Conservation (phyloP, 345 rosid species). For the Hibiscus mutabilis region DNA sequence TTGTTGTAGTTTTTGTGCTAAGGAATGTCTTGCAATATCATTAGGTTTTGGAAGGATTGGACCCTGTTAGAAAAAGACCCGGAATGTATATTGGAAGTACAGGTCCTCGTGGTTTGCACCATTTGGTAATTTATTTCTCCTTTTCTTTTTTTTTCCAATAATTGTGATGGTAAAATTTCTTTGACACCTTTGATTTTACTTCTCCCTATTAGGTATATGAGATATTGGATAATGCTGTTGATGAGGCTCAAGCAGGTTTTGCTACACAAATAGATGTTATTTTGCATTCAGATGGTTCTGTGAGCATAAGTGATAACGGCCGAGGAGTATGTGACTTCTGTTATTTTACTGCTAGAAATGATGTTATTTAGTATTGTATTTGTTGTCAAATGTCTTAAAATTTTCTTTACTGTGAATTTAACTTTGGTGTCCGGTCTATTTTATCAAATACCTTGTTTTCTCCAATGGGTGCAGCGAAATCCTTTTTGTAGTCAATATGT, state of each 20-base stretch:
- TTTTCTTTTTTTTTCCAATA: not conserved
- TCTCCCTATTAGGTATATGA: constrained; percentile 69
- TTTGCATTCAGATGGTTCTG: constrained; percentile 70
- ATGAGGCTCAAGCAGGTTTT: constrained; percentile 97
- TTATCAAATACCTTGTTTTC: no score
- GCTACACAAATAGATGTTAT: constrained; percentile 69
- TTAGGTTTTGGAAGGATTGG: constrained; percentile 95
- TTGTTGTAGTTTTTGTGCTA: not conserved
- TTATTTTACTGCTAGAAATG: not conserved
- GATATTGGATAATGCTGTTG: constrained; percentile 93
- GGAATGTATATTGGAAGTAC: constrained; percentile 99
- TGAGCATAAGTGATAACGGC: constrained; percentile 82
- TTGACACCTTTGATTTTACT: constrained; percentile 3
- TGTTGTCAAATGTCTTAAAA: not conserved
- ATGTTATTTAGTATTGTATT: not conserved
- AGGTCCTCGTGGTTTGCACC: constrained; percentile 97
- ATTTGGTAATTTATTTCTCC: constrained; percentile 48
- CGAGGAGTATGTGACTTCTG: constrained; percentile 72
- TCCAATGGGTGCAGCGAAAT: not conserved
- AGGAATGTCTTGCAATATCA: constrained; percentile 8
- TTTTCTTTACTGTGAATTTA: not conserved
- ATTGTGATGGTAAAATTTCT: not conserved
- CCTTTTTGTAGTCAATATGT: not conserved
- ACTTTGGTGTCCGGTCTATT: not conserved
- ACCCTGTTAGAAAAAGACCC: constrained; percentile 96